phyloP scores from a whole-genome alignment of 2,329 filamentous ascomycete species.

The Diaporthe australafricana region DNA sequence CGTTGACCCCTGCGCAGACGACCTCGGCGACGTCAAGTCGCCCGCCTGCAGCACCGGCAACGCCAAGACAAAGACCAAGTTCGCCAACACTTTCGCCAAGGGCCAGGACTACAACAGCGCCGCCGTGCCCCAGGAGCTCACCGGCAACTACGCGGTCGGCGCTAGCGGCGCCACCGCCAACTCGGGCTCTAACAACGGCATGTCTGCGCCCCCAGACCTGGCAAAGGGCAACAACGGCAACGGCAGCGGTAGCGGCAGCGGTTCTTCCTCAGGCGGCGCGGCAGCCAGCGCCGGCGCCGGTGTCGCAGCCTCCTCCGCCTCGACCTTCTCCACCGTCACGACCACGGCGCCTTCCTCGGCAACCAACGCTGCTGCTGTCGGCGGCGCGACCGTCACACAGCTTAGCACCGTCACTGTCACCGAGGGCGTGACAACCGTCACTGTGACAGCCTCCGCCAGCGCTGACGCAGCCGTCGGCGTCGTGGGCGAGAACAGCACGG shows the following conservation, averaged over 20 bases:
- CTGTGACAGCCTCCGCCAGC: slow-evolving; percentile 23
- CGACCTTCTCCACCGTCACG: slow-evolving; percentile 35
- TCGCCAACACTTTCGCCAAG: slow-evolving; percentile 46
- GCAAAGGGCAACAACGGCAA: neutral
- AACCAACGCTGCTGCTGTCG: neutral
- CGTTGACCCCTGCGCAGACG: slow-evolving; percentile 46
- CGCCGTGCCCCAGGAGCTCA: slow-evolving; percentile 59
- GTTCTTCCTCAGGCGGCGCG: neutral
- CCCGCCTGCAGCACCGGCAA: slow-evolving; percentile 47
- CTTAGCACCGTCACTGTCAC: slow-evolving; percentile 36
- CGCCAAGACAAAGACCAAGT: slow-evolving; percentile 40
- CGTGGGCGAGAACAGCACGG: slow-evolving; percentile 24
- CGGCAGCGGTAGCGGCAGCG: neutral
- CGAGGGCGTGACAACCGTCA: slow-evolving; percentile 31
- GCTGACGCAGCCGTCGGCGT: neutral
- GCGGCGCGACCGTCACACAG: slow-evolving; percentile 23
- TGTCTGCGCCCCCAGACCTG: slow-evolving; percentile 35
- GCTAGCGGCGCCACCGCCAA: slow-evolving; percentile 41
- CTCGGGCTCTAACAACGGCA: slow-evolving; percentile 35
- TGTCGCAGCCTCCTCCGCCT: slow-evolving; percentile 21
- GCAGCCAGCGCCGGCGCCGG: neutral
- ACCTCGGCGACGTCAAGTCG: slow-evolving; percentile 54
- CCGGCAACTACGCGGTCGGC: slow-evolving; percentile 57
- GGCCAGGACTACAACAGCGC: slow-evolving; percentile 55
- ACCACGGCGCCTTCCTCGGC: slow-evolving; percentile 8